These are phyloP conservation scores for Aspergillus amoenus DNA, from an alignment of 2,329 filamentous ascomycete species.

Conservation along the genomic window DNA sequence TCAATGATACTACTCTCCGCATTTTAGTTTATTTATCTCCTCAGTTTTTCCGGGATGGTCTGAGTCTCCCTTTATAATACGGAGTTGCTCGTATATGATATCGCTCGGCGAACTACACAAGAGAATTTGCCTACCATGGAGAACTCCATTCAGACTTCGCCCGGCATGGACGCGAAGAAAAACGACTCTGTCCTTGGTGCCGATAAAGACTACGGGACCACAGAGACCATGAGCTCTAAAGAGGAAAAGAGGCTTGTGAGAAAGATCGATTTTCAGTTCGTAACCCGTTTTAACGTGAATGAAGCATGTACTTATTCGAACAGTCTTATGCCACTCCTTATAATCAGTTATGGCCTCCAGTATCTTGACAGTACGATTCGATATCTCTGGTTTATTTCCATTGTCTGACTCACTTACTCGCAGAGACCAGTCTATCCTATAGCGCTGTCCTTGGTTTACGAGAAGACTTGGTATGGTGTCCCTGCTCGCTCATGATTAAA, in stretches of 20 bases:
- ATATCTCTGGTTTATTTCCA: background rate
- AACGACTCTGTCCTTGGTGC: background rate
- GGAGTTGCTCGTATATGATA: background rate
- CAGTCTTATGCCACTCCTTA: conserved; percentile 22
- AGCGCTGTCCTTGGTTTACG: conserved; percentile 16
- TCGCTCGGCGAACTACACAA: background rate
- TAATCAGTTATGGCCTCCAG: conserved; percentile 24
- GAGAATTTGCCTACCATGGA: background rate
- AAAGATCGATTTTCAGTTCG: conserved; percentile 17
- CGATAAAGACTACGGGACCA: conserved; percentile 4
- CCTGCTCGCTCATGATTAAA: background rate
- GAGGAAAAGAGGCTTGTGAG: conserved; percentile 16
- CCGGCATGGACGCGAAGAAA: background rate
- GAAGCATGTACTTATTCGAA: background rate
- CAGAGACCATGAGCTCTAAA: conserved; percentile 5
- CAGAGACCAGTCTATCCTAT: conserved; percentile 18
- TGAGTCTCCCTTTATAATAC: background rate
- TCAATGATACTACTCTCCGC: background rate
- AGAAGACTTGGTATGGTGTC: conserved; percentile 12
- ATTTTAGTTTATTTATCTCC: background rate
- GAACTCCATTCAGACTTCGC: background rate
- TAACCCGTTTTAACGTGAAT: background rate
- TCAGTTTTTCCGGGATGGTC: too few relatives aligned
- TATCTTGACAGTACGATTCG: conserved; percentile 28
- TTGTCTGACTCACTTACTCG: background rate